Conservation (phyloP, 2,329 filamentous ascomycete genomes). For the Decorospora gaudefroyi region DNA sequence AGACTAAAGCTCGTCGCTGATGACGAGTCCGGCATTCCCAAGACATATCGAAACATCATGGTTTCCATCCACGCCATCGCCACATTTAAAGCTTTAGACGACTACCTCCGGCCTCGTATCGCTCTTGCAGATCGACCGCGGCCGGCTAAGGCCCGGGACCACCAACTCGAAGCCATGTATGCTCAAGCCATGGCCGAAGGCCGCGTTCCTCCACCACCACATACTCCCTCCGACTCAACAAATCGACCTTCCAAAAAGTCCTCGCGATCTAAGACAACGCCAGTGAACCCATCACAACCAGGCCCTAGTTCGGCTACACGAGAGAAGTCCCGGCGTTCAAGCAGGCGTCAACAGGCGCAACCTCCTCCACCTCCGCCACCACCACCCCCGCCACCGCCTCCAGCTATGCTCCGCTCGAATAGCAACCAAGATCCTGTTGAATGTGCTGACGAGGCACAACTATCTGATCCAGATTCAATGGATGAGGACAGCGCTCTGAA, state of each 20-base stretch:
- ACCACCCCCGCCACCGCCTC: constrained; percentile 58
- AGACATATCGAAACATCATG: constrained; percentile 90
- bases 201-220: constrained; percentile 44
- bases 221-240: constrained; percentile 42
- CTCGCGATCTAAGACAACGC: constrained; percentile 36
- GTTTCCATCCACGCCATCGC: constrained; percentile 98
- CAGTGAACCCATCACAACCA: constrained; percentile 53
- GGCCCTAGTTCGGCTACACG: constrained; percentile 53
- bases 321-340: constrained; percentile 69
- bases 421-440: constrained; percentile 68
- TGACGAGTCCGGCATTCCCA: constrained; percentile 86
- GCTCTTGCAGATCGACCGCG: constrained; percentile 74
- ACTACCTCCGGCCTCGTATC: constrained; percentile 91
- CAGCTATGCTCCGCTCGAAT: constrained; percentile 48
- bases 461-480: constrained; percentile 73
- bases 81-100: constrained; percentile 94
- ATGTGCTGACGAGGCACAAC: constrained; percentile 87
- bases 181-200: constrained; percentile 67
- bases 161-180: constrained; percentile 71
- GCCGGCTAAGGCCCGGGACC: constrained; percentile 61
- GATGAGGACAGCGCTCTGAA: constrained; percentile 71
- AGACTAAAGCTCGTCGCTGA: constrained; percentile 86
- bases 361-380: constrained; percentile 59
- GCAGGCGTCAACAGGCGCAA: constrained; percentile 58
- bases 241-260: constrained; percentile 39